Conservation (phyloP, 1,284 basidiomycete genomes). For the Leccinum holopus region DNA sequence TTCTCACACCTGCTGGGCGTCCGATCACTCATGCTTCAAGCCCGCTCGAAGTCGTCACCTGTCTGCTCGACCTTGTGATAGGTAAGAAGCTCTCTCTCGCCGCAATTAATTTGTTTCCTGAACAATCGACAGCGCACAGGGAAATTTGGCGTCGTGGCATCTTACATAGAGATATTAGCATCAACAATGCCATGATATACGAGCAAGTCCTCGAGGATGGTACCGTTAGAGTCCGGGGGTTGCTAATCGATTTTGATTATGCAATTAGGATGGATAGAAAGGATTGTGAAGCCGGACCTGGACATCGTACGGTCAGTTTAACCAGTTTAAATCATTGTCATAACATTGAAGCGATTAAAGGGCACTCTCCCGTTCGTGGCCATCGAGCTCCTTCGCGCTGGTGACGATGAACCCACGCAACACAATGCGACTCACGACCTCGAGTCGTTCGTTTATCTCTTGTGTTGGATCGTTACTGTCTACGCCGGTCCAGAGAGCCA, state of each 20-base stretch:
- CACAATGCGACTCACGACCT: neutral
- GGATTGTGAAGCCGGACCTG: neutral
- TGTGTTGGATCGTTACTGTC: neutral
- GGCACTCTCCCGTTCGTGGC: neutral
- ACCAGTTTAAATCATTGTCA: neutral
- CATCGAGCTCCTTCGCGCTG: neutral
- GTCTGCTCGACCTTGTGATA: no score
- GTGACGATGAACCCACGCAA: neutral
- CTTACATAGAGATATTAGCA: conserved; percentile 1
- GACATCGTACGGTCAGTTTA: neutral
- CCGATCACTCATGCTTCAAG: no score
- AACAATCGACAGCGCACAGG: neutral
- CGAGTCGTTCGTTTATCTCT: neutral
- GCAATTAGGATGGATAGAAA: neutral
- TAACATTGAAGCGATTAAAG: neutral
- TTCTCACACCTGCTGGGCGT: no score
- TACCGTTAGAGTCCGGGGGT: neutral
- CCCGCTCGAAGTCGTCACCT: no score
- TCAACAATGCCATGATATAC: conserved; percentile 3
- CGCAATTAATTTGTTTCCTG: neutral
- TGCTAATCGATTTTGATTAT: neutral
- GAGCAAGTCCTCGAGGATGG: neutral
- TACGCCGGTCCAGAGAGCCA: neutral
- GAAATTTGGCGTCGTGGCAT: neutral
- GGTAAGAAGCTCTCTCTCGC: neutral